Percentiles rank a stretch among this genome's conserved stretches.
Evolutionary conservation across 2,329 filamentous ascomycete species (phyloP).

Genomic region (Thielaviopsis populi): DNA sequence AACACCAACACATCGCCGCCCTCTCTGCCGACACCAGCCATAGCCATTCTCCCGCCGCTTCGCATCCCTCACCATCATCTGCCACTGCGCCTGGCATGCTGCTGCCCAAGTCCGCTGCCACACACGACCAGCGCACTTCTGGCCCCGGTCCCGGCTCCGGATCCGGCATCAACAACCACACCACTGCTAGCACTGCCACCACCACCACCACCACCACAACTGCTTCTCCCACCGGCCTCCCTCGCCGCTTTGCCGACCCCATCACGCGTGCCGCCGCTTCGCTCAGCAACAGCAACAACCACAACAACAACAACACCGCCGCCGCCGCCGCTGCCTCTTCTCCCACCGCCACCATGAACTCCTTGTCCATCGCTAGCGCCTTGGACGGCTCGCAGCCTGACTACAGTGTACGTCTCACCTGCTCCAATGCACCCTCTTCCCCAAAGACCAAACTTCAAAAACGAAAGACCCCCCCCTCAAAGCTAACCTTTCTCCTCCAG

Average conservation of each 20-base stretch:
- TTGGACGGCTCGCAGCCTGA: slow-evolving; percentile 8
- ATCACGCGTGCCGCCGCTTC: neutral
- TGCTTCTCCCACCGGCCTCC: neutral
- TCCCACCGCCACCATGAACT: neutral
- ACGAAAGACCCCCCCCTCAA: neutral
- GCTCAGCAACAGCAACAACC: no score
- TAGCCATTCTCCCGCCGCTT: neutral
- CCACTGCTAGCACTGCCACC: neutral
- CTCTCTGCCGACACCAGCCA: neutral
- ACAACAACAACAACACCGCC: no score
- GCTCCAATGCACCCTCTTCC: neutral
- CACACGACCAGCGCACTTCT: neutral
- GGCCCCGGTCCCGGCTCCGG: neutral
- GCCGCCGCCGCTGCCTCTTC: neutral
- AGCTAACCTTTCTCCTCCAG: slow-evolving; percentile 3
- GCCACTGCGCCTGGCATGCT: neutral
- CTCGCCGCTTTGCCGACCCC: slow-evolving; percentile 13
- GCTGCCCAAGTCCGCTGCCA: neutral
- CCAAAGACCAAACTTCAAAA: no score
- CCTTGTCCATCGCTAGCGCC: slow-evolving; percentile 5
- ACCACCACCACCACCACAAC: neutral
- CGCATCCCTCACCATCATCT: neutral
- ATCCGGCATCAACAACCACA: neutral
- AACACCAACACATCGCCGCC: neutral
- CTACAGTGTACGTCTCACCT: slow-evolving; percentile 5